phyloP scores from a whole-genome alignment of 495 filamentous ascomycete species.

The Penicillium pancosmium region DNA sequence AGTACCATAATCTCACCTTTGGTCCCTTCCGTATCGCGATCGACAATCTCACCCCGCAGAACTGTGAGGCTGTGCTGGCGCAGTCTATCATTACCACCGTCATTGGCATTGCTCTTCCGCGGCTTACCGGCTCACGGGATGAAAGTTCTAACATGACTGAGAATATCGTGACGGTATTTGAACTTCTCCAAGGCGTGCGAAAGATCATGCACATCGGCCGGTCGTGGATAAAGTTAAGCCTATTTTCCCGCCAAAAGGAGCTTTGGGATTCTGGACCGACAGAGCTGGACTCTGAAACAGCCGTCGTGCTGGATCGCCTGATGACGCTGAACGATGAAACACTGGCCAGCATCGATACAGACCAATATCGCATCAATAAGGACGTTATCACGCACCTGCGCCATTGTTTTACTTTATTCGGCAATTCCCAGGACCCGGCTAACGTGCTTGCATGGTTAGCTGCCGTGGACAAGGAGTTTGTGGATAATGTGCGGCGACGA shows the following conservation, averaged over 20 bases:
- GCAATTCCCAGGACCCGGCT: conserved; percentile 25
- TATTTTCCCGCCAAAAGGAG: conserved; percentile 26
- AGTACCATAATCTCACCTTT: conserved; percentile 53
- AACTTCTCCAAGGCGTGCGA: conserved; percentile 40
- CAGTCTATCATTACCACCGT: conserved; percentile 55
- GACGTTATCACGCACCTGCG: conserved; percentile 33
- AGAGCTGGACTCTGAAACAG: conserved; percentile 29
- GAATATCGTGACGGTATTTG: conserved; percentile 41
- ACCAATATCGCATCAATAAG: conserved; percentile 35
- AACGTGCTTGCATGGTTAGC: conserved; percentile 43
- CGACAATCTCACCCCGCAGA: conserved; percentile 45
- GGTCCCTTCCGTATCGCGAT: conserved; percentile 48
- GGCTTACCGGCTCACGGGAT: conserved; percentile 36
- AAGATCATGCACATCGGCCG: conserved; percentile 38
- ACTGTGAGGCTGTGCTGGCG: conserved; percentile 55
- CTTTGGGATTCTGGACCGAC: conserved; percentile 19
- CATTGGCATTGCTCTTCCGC: conserved; percentile 51
- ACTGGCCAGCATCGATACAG: conserved; percentile 20
- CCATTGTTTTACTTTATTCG: conserved; percentile 32
- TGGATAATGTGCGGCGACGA: conserved; percentile 32
- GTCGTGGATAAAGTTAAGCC: conserved; percentile 34
- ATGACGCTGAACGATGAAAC: conserved; percentile 29
- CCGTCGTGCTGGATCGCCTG: conserved; percentile 30
- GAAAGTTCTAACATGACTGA: conserved; percentile 37
- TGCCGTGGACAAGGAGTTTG: conserved; percentile 39